Percentiles rank a stretch among this genome's conserved stretches.
Evolutionary conservation across 352 stramenopile genomes (phyloP).

Genomic region (Globisporangium spiculum): DNA sequence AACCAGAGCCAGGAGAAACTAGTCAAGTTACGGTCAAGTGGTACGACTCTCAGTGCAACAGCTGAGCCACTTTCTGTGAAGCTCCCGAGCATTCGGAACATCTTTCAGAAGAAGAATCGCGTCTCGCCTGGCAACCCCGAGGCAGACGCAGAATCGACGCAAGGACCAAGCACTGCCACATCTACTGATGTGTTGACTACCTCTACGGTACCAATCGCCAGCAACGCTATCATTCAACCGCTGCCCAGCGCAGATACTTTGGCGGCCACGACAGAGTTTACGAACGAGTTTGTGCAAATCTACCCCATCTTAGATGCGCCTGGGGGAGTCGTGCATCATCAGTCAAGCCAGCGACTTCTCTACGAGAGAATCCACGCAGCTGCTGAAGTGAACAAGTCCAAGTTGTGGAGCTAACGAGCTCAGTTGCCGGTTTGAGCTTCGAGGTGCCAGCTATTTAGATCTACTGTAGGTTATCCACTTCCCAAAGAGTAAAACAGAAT

Average conservation of each 20-base stretch:
- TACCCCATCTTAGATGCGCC: background rate
- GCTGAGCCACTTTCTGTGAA: slow-evolving; percentile 3
- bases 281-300: slow-evolving; percentile 11
- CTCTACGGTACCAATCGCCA: too few relatives aligned
- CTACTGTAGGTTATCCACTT: too few relatives aligned
- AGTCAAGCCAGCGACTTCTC: background rate
- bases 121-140: background rate
- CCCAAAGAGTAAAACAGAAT: too few relatives aligned
- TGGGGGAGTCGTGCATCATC: background rate
- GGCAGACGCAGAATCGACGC: background rate
- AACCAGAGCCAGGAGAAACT: background rate
- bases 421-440: too few relatives aligned
- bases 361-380: slow-evolving; percentile 24
- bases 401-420: slow-evolving; percentile 28
- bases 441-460: too few relatives aligned
- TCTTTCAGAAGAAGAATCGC: slow-evolving; percentile 13
- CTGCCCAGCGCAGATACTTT: background rate
- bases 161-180: background rate
- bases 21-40: background rate
- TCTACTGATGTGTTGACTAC: too few relatives aligned
- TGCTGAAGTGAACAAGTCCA: slow-evolving; percentile 40
- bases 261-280: background rate
- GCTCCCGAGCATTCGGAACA: slow-evolving; percentile 13
- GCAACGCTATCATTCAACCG: too few relatives aligned
- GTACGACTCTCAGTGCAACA: background rate